A percentile compares a stretch with the other conserved stretches of the same genome.
Conservation (phyloP, 2,329 filamentous ascomycete genomes). For the Sporothrix pseudoabietina region DNA sequence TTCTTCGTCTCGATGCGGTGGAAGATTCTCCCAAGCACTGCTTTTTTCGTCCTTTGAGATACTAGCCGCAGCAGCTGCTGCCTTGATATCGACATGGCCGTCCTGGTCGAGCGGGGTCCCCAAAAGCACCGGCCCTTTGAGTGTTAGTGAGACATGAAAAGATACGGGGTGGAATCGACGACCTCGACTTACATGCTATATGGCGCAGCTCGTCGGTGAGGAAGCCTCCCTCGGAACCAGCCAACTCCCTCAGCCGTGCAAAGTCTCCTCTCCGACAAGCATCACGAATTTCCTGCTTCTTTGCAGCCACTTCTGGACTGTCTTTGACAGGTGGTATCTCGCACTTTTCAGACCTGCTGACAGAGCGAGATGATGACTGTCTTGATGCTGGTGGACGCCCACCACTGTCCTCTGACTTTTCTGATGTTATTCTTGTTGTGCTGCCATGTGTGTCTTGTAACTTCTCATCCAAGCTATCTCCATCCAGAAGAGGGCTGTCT, state of each 20-base stretch:
- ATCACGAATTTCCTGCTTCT: conserved; percentile 54
- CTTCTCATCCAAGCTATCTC: neutral
- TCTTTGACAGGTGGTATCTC: neutral
- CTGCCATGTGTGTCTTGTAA: neutral
- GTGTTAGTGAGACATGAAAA: conserved; percentile 23
- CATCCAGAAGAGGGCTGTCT: neutral
- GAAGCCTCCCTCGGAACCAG: conserved; percentile 67
- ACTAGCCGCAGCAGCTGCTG: conserved; percentile 33
- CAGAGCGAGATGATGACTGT: neutral
- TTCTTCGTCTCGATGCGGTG: conserved; percentile 80
- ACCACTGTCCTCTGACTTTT: neutral
- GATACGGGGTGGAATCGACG: neutral
- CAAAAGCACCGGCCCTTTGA: conserved; percentile 64
- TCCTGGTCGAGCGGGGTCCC: conserved; percentile 40
- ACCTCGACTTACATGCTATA: conserved; percentile 69
- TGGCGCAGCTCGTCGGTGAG: conserved; percentile 68
- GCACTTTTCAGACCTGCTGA: conserved; percentile 22
- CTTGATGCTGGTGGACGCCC: neutral
- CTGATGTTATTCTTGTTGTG: neutral
- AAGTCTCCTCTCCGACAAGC: conserved; percentile 64
- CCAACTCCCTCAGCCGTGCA: conserved; percentile 57
- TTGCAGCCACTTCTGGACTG: conserved; percentile 33
- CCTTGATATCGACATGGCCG: conserved; percentile 18
- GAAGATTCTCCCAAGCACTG: conserved; percentile 61
- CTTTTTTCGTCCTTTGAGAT: conserved; percentile 33